These are phyloP conservation scores for Crithidia expoeki DNA, from an alignment of 208 protist genomes.

Conservation along the genomic window DNA sequence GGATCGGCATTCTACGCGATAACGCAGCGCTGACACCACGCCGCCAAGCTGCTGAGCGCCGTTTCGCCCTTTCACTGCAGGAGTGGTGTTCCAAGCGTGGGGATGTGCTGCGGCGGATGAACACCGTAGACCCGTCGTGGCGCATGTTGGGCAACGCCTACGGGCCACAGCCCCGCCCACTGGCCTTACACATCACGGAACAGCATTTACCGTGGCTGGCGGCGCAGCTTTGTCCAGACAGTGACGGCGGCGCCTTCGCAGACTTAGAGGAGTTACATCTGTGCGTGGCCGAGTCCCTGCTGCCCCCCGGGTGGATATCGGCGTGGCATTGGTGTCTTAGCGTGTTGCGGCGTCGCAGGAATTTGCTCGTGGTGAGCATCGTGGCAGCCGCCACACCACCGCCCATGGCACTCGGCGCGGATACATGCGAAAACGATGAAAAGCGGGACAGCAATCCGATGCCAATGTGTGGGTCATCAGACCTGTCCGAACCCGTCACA, in stretches of 20 bases:
- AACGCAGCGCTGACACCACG: background rate
- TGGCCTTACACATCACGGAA: constrained; percentile 64
- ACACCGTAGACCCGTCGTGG: constrained; percentile 34
- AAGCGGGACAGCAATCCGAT: background rate
- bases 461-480: background rate
- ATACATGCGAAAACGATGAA: background rate
- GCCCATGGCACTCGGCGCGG: constrained; percentile 4
- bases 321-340: constrained; percentile 54
- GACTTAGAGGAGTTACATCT: constrained; percentile 55
- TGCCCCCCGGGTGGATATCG: constrained; percentile 31
- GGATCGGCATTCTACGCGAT: background rate
- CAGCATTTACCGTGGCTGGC: constrained; percentile 60
- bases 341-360: constrained; percentile 29
- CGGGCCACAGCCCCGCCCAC: constrained; percentile 26
- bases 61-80: constrained; percentile 12
- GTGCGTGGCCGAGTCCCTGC: constrained; percentile 30
- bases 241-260: constrained; percentile 25
- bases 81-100: constrained; percentile 31
- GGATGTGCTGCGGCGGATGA: constrained; percentile 28
- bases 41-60: background rate
- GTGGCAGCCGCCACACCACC: background rate
- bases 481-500: background rate
- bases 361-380: constrained; percentile 38
- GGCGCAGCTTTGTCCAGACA: constrained; percentile 36
- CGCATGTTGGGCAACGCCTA: constrained; percentile 17